Base-by-base conservation (phyloP, 192 early-diverging fungal genomes). In the Gaertneriomyces sp. region DNA sequence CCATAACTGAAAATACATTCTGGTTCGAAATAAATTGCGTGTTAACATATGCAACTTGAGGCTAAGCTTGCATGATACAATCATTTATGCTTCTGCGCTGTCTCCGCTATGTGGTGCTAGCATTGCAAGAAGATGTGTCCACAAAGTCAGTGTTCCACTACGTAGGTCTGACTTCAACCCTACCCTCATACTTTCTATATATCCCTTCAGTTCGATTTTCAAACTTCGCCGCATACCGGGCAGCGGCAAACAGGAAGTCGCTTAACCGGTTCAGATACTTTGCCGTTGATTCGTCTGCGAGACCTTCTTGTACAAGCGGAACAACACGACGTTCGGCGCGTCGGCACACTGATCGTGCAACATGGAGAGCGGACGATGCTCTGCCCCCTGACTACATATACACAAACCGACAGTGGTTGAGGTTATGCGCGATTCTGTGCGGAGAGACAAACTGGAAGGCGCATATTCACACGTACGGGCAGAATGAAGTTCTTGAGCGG, bases 171-270 rank as follows among this genome's bases (percentile, higher is more conserved):
- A 33, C 25, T 33, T 33, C 25, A 33, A 33, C 25, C 25, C 25
- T 33, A 33, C 25, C 25, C 25, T 33, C 16, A 16, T 57, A 66
- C 50, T 82, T 87, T 33, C 76, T 69, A 69, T 97, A 97, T n/a
- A 93, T 83, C 42, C 80, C 87, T 64, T 97, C 94, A 5, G 69
- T 62, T 53, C 88, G 64, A 5, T 85, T 81, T 46, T 91, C 88
- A 12, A 76, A 51, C 70, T 86, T 88, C 2, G 93, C 92, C 9
- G 87, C 85, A 71, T 76, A 91, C 39, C 95, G 77, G 0, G 92
- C 93, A 7, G 93, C 93, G 16, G 85, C 89, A 74, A 98, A 98
- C 51, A 98, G 63, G 60, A 88, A 98, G 62, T 98, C 95, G 73
- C 91, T 93, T 61, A 98, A 78, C 54, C 90, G 66, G 70, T 93